These are phyloP conservation scores for Sporisorium sorghi DNA, from an alignment of 1,284 basidiomycete species.

Conservation along the genomic window DNA sequence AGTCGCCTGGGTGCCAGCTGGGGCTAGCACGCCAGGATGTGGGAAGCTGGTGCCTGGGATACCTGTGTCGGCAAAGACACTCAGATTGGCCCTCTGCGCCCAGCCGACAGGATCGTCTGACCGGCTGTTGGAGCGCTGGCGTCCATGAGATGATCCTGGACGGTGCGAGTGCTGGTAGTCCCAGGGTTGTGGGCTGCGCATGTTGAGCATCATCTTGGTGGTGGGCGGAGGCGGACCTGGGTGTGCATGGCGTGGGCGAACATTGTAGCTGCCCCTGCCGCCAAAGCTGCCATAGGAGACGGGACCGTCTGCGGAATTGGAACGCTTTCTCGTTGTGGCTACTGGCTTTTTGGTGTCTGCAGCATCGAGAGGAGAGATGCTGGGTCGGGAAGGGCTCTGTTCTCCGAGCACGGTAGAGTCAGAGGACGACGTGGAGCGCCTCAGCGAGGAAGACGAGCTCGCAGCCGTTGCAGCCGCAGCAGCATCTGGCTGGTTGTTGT, in stretches of 20 bases:
- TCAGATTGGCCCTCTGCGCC: constrained; percentile 16
- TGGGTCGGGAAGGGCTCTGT: constrained; percentile 14
- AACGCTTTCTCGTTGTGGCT: constrained; percentile 16
- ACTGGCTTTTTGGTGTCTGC: neutral
- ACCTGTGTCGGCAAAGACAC: constrained; percentile 25
- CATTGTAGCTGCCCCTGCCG: constrained; percentile 21
- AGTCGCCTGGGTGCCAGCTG: neutral
- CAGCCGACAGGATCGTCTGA: constrained; percentile 17
- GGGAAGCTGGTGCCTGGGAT: constrained; percentile 42
- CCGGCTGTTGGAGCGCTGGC: constrained; percentile 33
- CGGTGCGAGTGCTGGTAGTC: constrained; percentile 3
- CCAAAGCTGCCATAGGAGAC: constrained; percentile 16
- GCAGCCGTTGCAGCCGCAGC: neutral
- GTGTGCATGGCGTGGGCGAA: constrained; percentile 38
- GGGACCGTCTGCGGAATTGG: constrained; percentile 35
- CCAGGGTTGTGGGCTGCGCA: constrained; percentile 26
- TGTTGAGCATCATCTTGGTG: constrained; percentile 7
- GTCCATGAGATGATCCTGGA: constrained; percentile 3
- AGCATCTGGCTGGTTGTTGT: neutral
- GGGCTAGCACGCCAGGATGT: constrained; percentile 25
- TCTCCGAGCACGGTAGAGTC: constrained; percentile 11
- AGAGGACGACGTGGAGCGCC: constrained; percentile 16
- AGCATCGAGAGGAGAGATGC: constrained; percentile 2
- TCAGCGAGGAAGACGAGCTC: constrained; percentile 8
- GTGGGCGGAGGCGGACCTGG: constrained; percentile 28